Percentiles rank a stretch among this genome's conserved stretches.
These are phyloP conservation scores for Coniochaeta pulveracea DNA, from an alignment of 2,329 filamentous ascomycete genomes.

Conservation along the genomic window DNA sequence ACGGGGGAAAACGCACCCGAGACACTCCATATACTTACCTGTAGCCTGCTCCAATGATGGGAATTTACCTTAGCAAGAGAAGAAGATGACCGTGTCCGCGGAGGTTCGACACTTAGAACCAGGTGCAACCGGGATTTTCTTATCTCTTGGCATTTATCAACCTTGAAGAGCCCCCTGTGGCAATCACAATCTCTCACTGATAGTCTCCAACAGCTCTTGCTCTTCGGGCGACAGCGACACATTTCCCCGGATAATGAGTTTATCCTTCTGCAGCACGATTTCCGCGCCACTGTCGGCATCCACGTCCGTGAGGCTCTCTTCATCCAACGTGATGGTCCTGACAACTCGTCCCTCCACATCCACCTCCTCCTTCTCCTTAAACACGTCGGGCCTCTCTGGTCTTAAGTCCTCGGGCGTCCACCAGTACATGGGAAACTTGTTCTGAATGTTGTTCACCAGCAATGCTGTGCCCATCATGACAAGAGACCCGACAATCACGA, in stretches of 20 bases:
- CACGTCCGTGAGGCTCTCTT: no score
- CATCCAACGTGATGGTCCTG: background rate
- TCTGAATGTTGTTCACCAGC: conserved; percentile 57
- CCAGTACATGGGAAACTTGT: conserved; percentile 60
- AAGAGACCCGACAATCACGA: conserved; percentile 46
- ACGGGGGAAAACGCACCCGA: no score
- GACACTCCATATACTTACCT: no score
- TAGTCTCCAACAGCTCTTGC: conserved; percentile 10
- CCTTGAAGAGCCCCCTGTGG: background rate
- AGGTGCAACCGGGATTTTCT: no score
- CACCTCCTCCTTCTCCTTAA: conserved; percentile 1
- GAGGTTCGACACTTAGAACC: no score
- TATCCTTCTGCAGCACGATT: conserved; percentile 7
- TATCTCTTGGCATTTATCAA: no score
- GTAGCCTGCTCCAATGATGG: no score
- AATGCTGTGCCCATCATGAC: conserved; percentile 54
- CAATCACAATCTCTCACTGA: conserved; percentile 10
- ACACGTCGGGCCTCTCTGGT: conserved; percentile 12
- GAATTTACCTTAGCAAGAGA: no score
- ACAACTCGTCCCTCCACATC: conserved; percentile 1
- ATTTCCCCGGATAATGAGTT: conserved; percentile 9
- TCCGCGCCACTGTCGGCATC: conserved; percentile 2
- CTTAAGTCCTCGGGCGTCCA: conserved; percentile 38
- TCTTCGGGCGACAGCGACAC: conserved; percentile 11
- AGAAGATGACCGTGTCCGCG: no score